Evolutionary conservation across 2,329 filamentous ascomycete genomes (phyloP), one percentile per base, ranked within the genome.

Genomic region (Penicillium crustosum): DNA sequence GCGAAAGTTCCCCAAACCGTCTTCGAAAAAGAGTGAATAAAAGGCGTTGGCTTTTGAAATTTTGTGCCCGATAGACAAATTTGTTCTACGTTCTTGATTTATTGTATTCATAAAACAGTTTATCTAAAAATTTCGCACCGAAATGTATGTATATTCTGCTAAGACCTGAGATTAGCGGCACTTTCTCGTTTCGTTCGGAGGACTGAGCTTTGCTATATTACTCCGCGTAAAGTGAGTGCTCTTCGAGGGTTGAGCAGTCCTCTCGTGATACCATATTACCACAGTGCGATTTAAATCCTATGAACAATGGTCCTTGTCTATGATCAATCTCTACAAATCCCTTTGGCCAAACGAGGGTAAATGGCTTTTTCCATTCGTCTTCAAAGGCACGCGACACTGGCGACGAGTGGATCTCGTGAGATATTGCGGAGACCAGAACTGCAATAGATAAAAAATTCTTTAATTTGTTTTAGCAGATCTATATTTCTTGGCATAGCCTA

Each of bases 1-100:
- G n/a, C 77, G 81, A 42, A 77, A 75, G 50, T 91, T 93, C 63
- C 82, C 77, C 23, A 58, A 53, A 33, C 23, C 59, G 2, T 42
- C 59, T 13, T 23, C 44, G 15, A 67, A 65, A 49, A 67, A 66
- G 33, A 47, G n/a, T 0, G 84, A 89, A 68, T 83, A 84, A 59
- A 88, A 89, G 58, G 58, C 71, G 66, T 35, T 38, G 38, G 29
- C n/a, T 53, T 39, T 43, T 23, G 42, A 17, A n/a, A 15, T 13
- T 5, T 10, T 25, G 5, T 33, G 8, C 6, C 23, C 1, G 27
- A 31, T 47, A 47, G 33, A 45, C 12, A 41, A 19, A 0, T 19
- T 3, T 55, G 15, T 52, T 21, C 19, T 10, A 23, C 12, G 19
- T 27, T 33, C 19, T 19, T 33, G 4, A 33, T 47, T 19, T 35